Evolutionary conservation across 306 rosid genomes (phyloP).

Genomic region (Prinsepia uniflora): DNA sequence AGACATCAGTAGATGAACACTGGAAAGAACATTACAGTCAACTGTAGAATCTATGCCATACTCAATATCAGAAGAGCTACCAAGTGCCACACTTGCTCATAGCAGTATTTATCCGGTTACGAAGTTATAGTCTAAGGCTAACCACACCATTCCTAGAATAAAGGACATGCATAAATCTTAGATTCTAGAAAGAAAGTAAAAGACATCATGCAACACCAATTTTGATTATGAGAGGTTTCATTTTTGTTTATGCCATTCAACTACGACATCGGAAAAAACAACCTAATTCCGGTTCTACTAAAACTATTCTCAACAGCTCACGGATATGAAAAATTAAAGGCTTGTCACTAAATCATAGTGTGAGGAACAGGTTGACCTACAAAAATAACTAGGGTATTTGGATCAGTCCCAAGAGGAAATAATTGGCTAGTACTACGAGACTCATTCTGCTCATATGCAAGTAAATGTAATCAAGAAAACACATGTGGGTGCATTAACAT

Average conservation of each 20-base stretch:
- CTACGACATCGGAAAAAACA: too few relatives aligned
- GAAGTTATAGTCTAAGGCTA: background rate
- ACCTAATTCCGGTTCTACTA: too few relatives aligned
- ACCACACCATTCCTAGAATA: background rate
- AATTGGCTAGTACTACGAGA: background rate
- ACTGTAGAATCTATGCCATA: background rate
- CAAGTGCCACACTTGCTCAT: background rate
- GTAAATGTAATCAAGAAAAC: background rate
- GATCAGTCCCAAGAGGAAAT: background rate
- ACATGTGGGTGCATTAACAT: background rate
- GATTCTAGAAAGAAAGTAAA: background rate
- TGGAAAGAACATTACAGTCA: background rate
- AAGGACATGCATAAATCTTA: background rate
- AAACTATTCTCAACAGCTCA: too few relatives aligned
- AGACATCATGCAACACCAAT: constrained; percentile 2
- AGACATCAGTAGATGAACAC: background rate
- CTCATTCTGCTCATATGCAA: background rate
- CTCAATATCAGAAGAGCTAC: background rate
- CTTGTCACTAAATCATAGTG: background rate
- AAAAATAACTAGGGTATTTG: background rate
- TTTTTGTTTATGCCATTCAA: too few relatives aligned
- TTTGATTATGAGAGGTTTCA: background rate
- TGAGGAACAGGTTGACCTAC: background rate
- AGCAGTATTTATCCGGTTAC: background rate
- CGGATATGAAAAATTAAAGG: background rate